Evolutionary conservation across 768 basidiomycete species (phyloP).

Genomic region (Russula lepida): DNA sequence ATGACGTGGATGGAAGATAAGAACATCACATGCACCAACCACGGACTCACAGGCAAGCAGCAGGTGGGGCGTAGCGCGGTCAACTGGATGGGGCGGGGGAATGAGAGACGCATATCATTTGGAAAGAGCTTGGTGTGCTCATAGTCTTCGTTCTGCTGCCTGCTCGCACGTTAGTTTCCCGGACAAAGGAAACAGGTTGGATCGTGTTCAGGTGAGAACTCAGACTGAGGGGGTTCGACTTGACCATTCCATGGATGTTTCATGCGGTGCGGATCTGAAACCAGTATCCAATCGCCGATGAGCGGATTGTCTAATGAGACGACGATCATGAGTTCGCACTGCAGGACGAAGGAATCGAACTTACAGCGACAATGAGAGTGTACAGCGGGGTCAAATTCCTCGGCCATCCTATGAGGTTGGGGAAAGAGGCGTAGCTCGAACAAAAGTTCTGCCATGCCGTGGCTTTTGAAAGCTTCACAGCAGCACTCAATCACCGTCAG

Average conservation of each 20-base stretch:
- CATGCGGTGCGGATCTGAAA: constrained; percentile 75
- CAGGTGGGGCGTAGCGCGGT: constrained; percentile 48
- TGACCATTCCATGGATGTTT: constrained; percentile 92
- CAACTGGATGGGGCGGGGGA: constrained; percentile 47
- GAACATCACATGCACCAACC: constrained; percentile 76
- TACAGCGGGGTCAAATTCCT: constrained; percentile 13
- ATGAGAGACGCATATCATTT: constrained; percentile 83
- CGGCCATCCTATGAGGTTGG: constrained; percentile 1
- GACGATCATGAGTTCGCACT: background rate
- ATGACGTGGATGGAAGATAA: constrained; percentile 82
- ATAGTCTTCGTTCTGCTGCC: constrained; percentile 59
- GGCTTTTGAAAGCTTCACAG: background rate
- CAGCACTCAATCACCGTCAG: background rate
- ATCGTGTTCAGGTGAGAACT: constrained; percentile 54
- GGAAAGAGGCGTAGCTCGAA: background rate
- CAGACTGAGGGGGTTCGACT: constrained; percentile 53
- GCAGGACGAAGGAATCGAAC: constrained; percentile 3
- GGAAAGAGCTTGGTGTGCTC: constrained; percentile 59
- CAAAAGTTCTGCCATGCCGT: background rate
- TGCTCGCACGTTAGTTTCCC: constrained; percentile 69
- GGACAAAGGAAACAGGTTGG: constrained; percentile 81
- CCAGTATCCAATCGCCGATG: constrained; percentile 64
- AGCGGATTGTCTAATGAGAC: constrained; percentile 68
- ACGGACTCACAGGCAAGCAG: constrained; percentile 59
- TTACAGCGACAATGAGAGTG: constrained; percentile 19